Percentiles rank a stretch among this genome's conserved stretches.
phyloP scores from a whole-genome alignment of 2,329 filamentous ascomycete genomes.

The Penicillium sp. region DNA sequence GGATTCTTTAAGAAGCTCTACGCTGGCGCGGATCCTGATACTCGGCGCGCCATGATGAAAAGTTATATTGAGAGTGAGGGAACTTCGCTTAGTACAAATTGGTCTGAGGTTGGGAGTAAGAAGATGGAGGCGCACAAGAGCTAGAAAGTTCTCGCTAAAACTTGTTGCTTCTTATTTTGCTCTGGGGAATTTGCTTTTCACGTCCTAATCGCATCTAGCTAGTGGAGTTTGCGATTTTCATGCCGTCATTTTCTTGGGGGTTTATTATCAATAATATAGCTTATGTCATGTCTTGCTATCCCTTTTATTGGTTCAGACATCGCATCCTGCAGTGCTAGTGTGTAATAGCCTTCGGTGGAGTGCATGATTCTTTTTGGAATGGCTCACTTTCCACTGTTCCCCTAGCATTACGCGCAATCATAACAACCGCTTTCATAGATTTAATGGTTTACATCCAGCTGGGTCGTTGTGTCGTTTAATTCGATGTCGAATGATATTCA shows the following conservation, averaged over 20 bases:
- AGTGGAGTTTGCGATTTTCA: conserved; percentile 13
- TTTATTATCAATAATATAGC: not conserved
- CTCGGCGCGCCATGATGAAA: conserved; percentile 95
- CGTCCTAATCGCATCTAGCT: conserved; percentile 16
- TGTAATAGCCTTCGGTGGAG: too few relatives aligned
- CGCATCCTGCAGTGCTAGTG: too few relatives aligned
- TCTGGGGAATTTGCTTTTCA: conserved; percentile 4
- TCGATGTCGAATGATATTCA: too few relatives aligned
- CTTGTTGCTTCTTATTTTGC: conserved; percentile 7
- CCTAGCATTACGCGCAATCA: too few relatives aligned
- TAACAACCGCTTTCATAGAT: too few relatives aligned
- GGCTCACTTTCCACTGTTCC: too few relatives aligned
- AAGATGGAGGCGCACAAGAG: conserved; percentile 61
- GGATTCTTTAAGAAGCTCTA: conserved; percentile 91
- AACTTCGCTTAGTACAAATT: conserved; percentile 89
- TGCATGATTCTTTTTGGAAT: too few relatives aligned
- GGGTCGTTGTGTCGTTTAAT: too few relatives aligned
- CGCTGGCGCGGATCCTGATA: conserved; percentile 74
- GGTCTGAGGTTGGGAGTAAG: conserved; percentile 75
- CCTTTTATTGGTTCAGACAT: too few relatives aligned
- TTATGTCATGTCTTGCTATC: too few relatives aligned
- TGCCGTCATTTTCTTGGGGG: not conserved
- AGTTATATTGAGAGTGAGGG: conserved; percentile 93
- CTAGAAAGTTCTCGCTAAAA: conserved; percentile 7
- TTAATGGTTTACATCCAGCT: too few relatives aligned